Evolutionary conservation across 306 rosid species (phyloP), one percentile per base, ranked within the genome.

Genomic region (Cicer chorassanicum): DNA sequence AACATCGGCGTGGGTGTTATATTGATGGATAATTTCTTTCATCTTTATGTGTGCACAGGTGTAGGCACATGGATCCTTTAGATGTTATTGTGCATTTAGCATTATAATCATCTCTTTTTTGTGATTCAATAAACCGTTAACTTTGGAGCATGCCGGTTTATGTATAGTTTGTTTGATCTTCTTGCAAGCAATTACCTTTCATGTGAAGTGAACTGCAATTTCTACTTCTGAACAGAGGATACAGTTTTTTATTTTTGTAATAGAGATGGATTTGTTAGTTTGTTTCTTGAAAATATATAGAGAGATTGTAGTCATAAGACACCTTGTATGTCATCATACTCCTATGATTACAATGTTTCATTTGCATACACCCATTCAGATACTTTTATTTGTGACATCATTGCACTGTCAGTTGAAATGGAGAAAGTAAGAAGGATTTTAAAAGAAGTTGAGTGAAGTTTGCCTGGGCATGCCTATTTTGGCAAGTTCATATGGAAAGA

Each of bases 171-270:
- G n/a, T 59, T 43, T 61, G 61, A 48, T 74, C 40, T 62, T 74
- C 39, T 62, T 13, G 21, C 7, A 0, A 62, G 43, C 41, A 38
- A 11, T 38, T 48, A 2, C 14, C 24, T 41, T 71, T 55, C 41
- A 36, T 45, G 51, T 74, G 61, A 74, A 74, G 41, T 74, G 70
- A 62, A 74, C 71, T 6, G 5, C 48, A 61, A 61, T 74, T 38
- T 74, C 38, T 36, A 15, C 49, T 60, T 16, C 40, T 16, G 21
- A 45, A 29, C 56, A 14, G 67, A 29, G 40, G 19, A 67, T 46
- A 6, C 12, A 19, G 24, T 21, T 16, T 48, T 5, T 42, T 65
- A 7, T 43, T 66, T 66, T 18, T 6, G 13, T 67, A 67, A 45
- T 21, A 67, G 21, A 46, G 11, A 67, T 67, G 42, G 13, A 66